phyloP scores from a whole-genome alignment of 2,329 filamentous ascomycete species.

The Mycogone perniciosa region DNA sequence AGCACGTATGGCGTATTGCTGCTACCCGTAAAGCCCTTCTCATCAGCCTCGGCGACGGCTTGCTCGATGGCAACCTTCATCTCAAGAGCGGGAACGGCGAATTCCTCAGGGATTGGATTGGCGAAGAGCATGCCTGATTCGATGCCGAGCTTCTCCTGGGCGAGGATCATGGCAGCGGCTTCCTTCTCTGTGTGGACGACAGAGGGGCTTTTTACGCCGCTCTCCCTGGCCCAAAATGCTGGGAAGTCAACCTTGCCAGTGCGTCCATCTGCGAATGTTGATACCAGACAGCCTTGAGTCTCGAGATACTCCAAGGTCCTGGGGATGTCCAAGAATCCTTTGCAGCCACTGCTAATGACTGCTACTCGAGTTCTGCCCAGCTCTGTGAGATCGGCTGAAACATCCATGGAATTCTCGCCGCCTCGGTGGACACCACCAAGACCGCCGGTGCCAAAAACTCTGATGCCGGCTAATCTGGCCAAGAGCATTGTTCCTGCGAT shows the following conservation, averaged over 20 bases:
- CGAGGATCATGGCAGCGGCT: slow-evolving; percentile 82
- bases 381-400: slow-evolving; percentile 93
- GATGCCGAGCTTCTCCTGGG: slow-evolving; percentile 66
- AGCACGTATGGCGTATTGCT: slow-evolving; percentile 83
- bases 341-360: slow-evolving; percentile 85
- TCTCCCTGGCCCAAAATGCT: slow-evolving; percentile 87
- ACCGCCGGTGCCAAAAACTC: slow-evolving; percentile 89
- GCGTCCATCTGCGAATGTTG: slow-evolving; percentile 82
- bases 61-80: slow-evolving; percentile 65
- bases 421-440: slow-evolving; percentile 91
- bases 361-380: slow-evolving; percentile 83
- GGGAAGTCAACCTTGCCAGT: slow-evolving; percentile 73
- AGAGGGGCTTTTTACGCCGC: slow-evolving; percentile 71
- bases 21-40: slow-evolving; percentile 62
- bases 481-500: slow-evolving; percentile 91
- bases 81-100: slow-evolving; percentile 61
- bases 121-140: slow-evolving; percentile 80
- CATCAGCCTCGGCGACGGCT: slow-evolving; percentile 58
- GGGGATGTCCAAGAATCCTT: slow-evolving; percentile 90
- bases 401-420: slow-evolving; percentile 79
- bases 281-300: slow-evolving; percentile 71
- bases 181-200: slow-evolving; percentile 69
- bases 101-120: slow-evolving; percentile 72
- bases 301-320: slow-evolving; percentile 75
- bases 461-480: slow-evolving; percentile 78